These are phyloP conservation scores for Liriodendron chinense DNA, from an alignment of 164 flowering plant genomes.

Conservation along the genomic window DNA sequence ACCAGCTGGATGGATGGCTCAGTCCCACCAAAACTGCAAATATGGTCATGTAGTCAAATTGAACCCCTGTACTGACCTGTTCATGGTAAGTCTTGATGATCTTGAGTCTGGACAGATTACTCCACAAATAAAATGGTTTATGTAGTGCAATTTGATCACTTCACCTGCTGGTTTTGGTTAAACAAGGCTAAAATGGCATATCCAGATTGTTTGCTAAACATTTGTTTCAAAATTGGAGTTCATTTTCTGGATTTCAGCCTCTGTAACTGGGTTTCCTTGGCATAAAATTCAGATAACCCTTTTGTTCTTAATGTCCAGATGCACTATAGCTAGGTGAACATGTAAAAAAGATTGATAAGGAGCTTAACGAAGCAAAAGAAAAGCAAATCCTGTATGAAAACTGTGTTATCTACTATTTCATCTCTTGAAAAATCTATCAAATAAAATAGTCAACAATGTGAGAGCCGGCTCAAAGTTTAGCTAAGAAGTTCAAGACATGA, in stretches of 20 bases:
- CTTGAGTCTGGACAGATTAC: no score
- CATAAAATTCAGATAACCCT: neutral
- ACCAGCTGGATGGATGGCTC: no score
- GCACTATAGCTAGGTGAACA: conserved; percentile 64
- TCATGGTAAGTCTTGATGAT: no score
- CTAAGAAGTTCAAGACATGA: conserved; percentile 59
- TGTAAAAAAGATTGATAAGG: conserved; percentile 71
- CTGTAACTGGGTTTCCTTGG: neutral
- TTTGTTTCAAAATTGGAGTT: neutral
- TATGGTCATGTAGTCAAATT: no score
- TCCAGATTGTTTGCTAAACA: no score
- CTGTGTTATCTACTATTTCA: conserved; percentile 45
- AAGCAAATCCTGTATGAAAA: conserved; percentile 47
- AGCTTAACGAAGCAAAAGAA: conserved; percentile 71
- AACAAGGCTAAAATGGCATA: neutral
- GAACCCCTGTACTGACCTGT: no score
- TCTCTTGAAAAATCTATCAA: conserved; percentile 70
- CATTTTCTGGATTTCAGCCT: neutral
- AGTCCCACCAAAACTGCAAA: no score
- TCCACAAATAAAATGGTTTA: no score
- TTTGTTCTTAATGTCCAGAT: conserved; percentile 1
- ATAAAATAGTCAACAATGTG: conserved; percentile 67
- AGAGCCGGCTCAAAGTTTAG: conserved; percentile 67
- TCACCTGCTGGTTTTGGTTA: neutral
- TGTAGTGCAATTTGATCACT: neutral